Base-by-base conservation (phyloP, 257 asterid genomes). In the Jaltomata sinuosa region DNA sequence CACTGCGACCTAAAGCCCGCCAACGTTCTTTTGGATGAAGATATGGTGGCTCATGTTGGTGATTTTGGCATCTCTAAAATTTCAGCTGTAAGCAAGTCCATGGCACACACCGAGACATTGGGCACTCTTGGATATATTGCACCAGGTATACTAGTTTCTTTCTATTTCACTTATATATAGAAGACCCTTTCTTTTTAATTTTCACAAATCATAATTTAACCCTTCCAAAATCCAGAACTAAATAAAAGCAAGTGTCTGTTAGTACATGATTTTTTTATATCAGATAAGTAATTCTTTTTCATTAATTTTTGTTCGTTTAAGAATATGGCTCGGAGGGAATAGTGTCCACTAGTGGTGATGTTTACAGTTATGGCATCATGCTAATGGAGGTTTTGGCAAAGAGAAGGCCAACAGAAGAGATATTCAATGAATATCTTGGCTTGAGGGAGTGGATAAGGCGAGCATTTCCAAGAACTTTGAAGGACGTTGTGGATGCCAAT, bases 81-180 rank as follows among this genome's bases (percentile, higher is more conserved):
- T 10, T 49, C 86, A 19, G 85, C 34, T 0, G 50, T 40, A 36
- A 84, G 65, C 9, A 80, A 68, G n/a, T 36, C 84, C 25, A n/a
- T 25, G 21, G 74, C 71, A 6, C 88, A 76, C 0, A 89, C 88
- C 0, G 79, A 68, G 79, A 89, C 90, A 18, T 82, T 89, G 25
- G 89, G 88, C 3, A 88, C 90, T 14, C 68, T 89, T 32, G 90
- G 90, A 47, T 89, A 89, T 25, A 83, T 86, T 11, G 90, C 92
- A 11, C 92, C 88, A 86, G 90, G 92, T 87, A 85, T 19, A 18
- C 2, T 21, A 6, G n/a, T 65, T 4, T 21, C 29, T 69, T 22
- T 18, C 11, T 16, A 4, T 45, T 57, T 5, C 2, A 4, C 12
- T 84, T 55, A 76, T 18, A 2, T n/a, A n/a, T n/a, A n/a, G n/a